Conservation (phyloP, 176 grass and related monocot genomes). For the Chrysopogon serrulatus region DNA sequence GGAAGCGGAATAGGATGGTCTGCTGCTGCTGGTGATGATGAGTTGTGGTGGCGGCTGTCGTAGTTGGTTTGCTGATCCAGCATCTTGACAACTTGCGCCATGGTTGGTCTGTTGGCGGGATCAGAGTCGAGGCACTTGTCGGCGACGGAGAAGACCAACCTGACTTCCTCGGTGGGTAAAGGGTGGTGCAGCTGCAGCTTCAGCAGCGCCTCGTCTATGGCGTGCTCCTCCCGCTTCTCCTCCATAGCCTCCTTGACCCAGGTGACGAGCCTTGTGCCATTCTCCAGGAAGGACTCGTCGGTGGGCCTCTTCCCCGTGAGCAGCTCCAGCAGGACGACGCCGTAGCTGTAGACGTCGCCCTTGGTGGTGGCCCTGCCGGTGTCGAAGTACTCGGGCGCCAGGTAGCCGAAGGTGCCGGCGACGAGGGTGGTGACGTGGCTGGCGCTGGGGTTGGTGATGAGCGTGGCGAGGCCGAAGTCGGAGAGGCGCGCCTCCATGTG, state of each 20-base stretch:
- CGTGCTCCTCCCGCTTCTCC: constrained; percentile 62
- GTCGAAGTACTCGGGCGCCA: constrained; percentile 91
- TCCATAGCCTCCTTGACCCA: constrained; percentile 79
- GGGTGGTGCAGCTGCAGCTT: not conserved
- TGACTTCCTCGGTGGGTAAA: constrained; percentile 36
- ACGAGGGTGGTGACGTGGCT: constrained; percentile 77
- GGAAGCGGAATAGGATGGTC: too few species aligned
- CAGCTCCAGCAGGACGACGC: constrained; percentile 78
- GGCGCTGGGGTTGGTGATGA: constrained; percentile 53
- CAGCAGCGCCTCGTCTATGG: constrained; percentile 45
- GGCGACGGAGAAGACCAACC: constrained; percentile 47
- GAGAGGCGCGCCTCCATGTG: constrained; percentile 77
- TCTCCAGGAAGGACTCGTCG: constrained; percentile 71
- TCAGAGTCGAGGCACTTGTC: constrained; percentile 73
- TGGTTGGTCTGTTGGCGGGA: constrained; percentile 54
- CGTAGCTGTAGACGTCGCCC: constrained; percentile 91
- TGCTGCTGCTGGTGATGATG: not conserved
- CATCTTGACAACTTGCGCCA: constrained; percentile 63
- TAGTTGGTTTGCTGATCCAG: constrained; percentile 48
- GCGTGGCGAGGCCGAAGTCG: constrained; percentile 74
- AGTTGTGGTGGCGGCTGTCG: too few species aligned
- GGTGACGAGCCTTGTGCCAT: constrained; percentile 67
- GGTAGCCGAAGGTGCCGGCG: constrained; percentile 78
- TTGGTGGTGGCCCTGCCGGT: constrained; percentile 74
- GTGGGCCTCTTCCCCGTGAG: constrained; percentile 80